phyloP scores from a whole-genome alignment of 768 basidiomycete genomes.

The Agaricus subrufescens region DNA sequence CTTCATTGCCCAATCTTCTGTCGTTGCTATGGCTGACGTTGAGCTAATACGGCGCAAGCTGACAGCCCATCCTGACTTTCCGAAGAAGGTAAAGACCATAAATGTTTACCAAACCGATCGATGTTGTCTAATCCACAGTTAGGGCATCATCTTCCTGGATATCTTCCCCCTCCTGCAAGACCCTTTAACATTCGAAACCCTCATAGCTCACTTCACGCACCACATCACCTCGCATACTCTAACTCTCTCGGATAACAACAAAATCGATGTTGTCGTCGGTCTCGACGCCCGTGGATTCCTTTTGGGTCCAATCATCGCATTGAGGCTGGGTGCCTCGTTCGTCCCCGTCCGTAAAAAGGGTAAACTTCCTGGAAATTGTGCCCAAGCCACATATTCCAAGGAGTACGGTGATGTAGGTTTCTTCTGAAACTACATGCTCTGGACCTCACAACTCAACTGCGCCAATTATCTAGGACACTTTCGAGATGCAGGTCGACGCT shows the following conservation, averaged over 20 bases:
- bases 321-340: conserved; percentile 89
- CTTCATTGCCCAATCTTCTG: not conserved
- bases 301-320: conserved; percentile 86
- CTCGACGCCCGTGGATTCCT: conserved; percentile 96
- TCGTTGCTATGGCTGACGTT: conserved; percentile 65
- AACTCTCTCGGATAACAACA: conserved; percentile 50
- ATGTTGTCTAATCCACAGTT: not conserved
- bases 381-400: conserved; percentile 76
- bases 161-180: conserved; percentile 90
- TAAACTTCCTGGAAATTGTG: conserved; percentile 88
- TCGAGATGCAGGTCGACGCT: conserved; percentile 90
- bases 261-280: conserved; percentile 90
- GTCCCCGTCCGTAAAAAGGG: conserved; percentile 93
- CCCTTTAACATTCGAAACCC: conserved; percentile 83
- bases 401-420: conserved; percentile 82
- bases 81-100: conserved; percentile 66
- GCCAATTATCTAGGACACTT: conserved; percentile 62
- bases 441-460: not conserved
- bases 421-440: not conserved
- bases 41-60: conserved; percentile 62
- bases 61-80: conserved; percentile 70
- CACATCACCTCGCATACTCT: conserved; percentile 81
- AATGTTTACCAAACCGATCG: not conserved
- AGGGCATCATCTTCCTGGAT: conserved; percentile 93
- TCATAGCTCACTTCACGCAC: conserved; percentile 85